Evolutionary conservation across 768 basidiomycete species (phyloP).

Genomic region (Chlorophyllum brunneum): DNA sequence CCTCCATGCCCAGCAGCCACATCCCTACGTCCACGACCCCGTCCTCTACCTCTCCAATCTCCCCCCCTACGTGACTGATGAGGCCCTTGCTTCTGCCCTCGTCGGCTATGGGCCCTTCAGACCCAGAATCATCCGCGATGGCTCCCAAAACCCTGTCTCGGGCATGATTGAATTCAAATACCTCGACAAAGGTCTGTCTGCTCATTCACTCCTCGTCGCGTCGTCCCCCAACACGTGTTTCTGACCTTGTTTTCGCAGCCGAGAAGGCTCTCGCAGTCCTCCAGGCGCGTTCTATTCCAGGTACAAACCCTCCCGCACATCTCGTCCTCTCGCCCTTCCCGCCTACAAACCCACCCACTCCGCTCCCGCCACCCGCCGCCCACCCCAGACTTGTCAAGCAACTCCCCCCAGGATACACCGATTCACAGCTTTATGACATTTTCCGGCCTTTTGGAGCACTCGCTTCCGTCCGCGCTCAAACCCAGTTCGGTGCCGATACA

Average conservation of each 20-base stretch:
- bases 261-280: slow-evolving; percentile 87
- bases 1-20: slow-evolving; percentile 44
- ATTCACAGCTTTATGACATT: slow-evolving; percentile 77
- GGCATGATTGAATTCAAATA: slow-evolving; percentile 85
- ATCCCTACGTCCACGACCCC: slow-evolving; percentile 85
- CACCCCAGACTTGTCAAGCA: slow-evolving; percentile 82
- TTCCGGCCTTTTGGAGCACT: slow-evolving; percentile 84
- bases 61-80: slow-evolving; percentile 69
- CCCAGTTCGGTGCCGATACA: slow-evolving; percentile 73
- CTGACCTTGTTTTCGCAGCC: slow-evolving; percentile 41
- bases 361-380: slow-evolving; percentile 73
- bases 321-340: slow-evolving; percentile 82
- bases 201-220: slow-evolving; percentile 5
- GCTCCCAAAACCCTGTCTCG: slow-evolving; percentile 43
- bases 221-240: background rate
- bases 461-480: slow-evolving; percentile 69
- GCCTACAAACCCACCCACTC: slow-evolving; percentile 70
- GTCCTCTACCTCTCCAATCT: slow-evolving; percentile 77
- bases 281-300: slow-evolving; percentile 70
- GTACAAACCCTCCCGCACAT: slow-evolving; percentile 50
- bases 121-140: slow-evolving; percentile 69
- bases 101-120: slow-evolving; percentile 77
- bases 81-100: slow-evolving; percentile 72
- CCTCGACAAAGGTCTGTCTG: slow-evolving; percentile 68
- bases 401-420: slow-evolving; percentile 63